Conservation (phyloP, 768 basidiomycete genomes). For the Thelephora ganbajun region DNA sequence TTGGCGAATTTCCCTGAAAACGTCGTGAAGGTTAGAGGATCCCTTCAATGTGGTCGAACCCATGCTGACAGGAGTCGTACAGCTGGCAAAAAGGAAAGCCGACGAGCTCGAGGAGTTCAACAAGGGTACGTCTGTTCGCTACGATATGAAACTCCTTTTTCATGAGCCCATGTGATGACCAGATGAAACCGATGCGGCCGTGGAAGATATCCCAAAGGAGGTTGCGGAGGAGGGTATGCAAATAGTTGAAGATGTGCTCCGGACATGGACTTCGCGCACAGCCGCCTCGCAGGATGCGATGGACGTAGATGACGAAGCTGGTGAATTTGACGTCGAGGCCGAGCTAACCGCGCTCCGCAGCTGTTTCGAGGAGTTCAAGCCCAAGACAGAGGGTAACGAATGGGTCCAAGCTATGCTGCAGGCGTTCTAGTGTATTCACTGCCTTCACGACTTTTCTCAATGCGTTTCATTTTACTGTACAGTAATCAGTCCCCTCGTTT, state of each 20-base stretch:
- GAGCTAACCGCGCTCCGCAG: constrained; percentile 36
- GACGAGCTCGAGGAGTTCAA: constrained; percentile 85
- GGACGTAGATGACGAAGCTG: constrained; percentile 34
- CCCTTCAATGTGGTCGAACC: not conserved
- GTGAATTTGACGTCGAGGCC: constrained; percentile 12
- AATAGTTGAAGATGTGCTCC: constrained; percentile 69
- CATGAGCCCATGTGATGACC: not conserved
- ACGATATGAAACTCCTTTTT: not conserved
- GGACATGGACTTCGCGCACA: constrained; percentile 39
- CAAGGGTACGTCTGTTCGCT: constrained; percentile 21
- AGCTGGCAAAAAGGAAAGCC: constrained; percentile 88
- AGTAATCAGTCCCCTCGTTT: too few relatives aligned
- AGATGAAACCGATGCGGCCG: constrained; percentile 18
- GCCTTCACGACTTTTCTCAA: constrained; percentile 19
- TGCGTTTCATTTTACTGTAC: not conserved
- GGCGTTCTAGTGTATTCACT: not conserved
- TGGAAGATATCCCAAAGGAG: constrained; percentile 36
- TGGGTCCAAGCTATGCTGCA: constrained; percentile 59
- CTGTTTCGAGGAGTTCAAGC: constrained; percentile 51
- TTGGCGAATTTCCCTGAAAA: constrained; percentile 96
- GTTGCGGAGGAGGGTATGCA: constrained; percentile 67
- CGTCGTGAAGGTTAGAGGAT: constrained; percentile 57
- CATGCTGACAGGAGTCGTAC: constrained; percentile 1
- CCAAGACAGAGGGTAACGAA: constrained; percentile 59
- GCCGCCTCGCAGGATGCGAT: constrained; percentile 30